phyloP scores from a whole-genome alignment of 306 rosid species.

The Prunus kanzakura region DNA sequence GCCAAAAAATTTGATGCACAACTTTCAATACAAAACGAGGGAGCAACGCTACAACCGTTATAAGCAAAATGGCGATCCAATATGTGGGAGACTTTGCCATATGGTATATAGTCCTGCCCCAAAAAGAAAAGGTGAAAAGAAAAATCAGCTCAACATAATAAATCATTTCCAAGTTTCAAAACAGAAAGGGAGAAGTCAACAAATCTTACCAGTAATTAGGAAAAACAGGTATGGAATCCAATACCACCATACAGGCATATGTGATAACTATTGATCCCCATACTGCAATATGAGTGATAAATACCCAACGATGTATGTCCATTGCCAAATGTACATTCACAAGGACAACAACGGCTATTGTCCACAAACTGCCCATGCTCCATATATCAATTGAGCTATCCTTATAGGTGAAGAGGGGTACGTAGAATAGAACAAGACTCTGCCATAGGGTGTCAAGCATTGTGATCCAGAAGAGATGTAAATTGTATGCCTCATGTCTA shows the following conservation, averaged over 20 bases:
- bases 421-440: slow-evolving; percentile 86
- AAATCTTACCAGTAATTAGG: slow-evolving; percentile 87
- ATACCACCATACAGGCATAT: slow-evolving; percentile 75
- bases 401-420: slow-evolving; percentile 72
- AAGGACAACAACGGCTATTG: slow-evolving; percentile 88
- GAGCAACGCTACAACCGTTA: slow-evolving; percentile 70
- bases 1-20: slow-evolving; percentile 69
- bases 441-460: slow-evolving; percentile 98
- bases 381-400: slow-evolving; percentile 85
- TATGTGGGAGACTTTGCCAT: slow-evolving; percentile 67
- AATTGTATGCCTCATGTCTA: slow-evolving; percentile 84
- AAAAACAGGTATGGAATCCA: slow-evolving; percentile 82
- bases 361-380: slow-evolving; percentile 98
- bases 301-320: slow-evolving; percentile 85
- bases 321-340: slow-evolving; percentile 92
- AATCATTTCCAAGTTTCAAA: slow-evolving; percentile 7
- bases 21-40: slow-evolving; percentile 81
- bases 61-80: slow-evolving; percentile 79
- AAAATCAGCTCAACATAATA: slow-evolving; percentile 25
- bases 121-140: slow-evolving; percentile 6
- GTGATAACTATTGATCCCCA: slow-evolving; percentile 95
- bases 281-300: slow-evolving; percentile 71
- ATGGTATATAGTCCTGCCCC: slow-evolving; percentile 75
- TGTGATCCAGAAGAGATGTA: slow-evolving; percentile 83
- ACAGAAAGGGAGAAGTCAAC: slow-evolving; percentile 16